These are phyloP conservation scores for Singerocomus inundabilis DNA, from an alignment of 1,284 basidiomycete species.

Conservation along the genomic window DNA sequence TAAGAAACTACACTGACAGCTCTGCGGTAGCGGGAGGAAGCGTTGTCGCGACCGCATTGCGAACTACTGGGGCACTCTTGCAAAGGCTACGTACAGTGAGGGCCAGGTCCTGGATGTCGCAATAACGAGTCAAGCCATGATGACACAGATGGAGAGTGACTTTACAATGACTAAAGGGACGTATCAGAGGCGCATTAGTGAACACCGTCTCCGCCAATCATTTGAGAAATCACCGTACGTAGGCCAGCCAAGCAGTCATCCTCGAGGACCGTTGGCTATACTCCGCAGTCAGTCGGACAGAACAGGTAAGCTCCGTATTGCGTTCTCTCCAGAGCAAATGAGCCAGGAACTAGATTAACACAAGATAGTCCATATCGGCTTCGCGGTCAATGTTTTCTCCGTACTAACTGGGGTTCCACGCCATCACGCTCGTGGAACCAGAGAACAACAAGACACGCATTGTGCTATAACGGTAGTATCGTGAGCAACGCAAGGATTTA, in stretches of 20 bases:
- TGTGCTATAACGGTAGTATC: conserved; percentile 23
- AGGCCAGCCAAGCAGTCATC: conserved; percentile 20
- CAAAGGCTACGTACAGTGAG: conserved; percentile 16
- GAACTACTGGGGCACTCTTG: neutral
- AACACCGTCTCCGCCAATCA: conserved; percentile 18
- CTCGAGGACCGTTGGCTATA: conserved; percentile 14
- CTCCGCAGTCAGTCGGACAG: conserved; percentile 4
- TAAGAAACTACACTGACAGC: neutral
- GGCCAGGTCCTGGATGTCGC: conserved; percentile 22
- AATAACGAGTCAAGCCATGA: conserved; percentile 6
- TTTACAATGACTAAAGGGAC: conserved; percentile 21
- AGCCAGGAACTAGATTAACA: conserved; percentile 1
- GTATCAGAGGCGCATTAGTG: conserved; percentile 10
- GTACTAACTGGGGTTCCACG: neutral
- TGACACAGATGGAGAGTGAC: neutral
- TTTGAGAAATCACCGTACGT: conserved; percentile 20
- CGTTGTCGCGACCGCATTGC: neutral
- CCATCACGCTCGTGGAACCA: conserved; percentile 6
- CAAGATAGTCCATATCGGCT: neutral
- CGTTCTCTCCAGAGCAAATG: conserved; percentile 16
- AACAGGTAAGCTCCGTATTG: neutral
- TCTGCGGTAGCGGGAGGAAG: neutral
- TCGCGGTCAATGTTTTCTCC: conserved; percentile 2
- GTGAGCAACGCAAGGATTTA: conserved; percentile 14
- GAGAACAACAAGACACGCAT: neutral